phyloP scores from a whole-genome alignment of 2,329 filamentous ascomycete species.

The Emergomyces orientalis region DNA sequence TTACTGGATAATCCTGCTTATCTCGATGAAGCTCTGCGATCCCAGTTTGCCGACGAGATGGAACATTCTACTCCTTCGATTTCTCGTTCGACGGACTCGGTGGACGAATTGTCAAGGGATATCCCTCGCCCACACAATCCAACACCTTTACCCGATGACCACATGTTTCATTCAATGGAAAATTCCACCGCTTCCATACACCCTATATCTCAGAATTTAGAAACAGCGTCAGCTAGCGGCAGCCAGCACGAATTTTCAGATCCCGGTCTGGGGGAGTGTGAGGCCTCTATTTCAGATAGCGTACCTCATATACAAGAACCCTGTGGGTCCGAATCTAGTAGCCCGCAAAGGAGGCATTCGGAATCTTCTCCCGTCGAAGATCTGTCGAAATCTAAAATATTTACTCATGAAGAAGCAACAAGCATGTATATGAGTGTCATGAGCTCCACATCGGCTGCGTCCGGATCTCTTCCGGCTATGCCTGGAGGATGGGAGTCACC shows the following conservation, averaged over 20 bases:
- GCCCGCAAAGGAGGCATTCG: background rate
- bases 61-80: slow-evolving; percentile 17
- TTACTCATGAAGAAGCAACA: slow-evolving; percentile 42
- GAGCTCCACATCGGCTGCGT: slow-evolving; percentile 31
- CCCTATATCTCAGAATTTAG: background rate
- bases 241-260: background rate
- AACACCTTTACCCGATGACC: slow-evolving; percentile 10
- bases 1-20: slow-evolving; percentile 31
- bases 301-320: background rate
- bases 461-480: slow-evolving; percentile 26
- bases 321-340: background rate
- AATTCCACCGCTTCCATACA: background rate
- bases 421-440: slow-evolving; percentile 50
- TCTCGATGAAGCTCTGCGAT: slow-evolving; percentile 31
- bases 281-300: background rate
- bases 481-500: slow-evolving; percentile 37
- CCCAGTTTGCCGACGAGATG: slow-evolving; percentile 27
- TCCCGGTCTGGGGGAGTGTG: background rate
- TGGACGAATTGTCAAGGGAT: background rate
- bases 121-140: slow-evolving; percentile 17
- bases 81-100: slow-evolving; percentile 10
- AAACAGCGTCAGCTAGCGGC: background rate
- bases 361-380: slow-evolving; percentile 20
- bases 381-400: slow-evolving; percentile 39
- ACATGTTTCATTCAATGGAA: slow-evolving; percentile 3